Conservation (phyloP, 495 filamentous ascomycete genomes). For the Cercophora samala region DNA sequence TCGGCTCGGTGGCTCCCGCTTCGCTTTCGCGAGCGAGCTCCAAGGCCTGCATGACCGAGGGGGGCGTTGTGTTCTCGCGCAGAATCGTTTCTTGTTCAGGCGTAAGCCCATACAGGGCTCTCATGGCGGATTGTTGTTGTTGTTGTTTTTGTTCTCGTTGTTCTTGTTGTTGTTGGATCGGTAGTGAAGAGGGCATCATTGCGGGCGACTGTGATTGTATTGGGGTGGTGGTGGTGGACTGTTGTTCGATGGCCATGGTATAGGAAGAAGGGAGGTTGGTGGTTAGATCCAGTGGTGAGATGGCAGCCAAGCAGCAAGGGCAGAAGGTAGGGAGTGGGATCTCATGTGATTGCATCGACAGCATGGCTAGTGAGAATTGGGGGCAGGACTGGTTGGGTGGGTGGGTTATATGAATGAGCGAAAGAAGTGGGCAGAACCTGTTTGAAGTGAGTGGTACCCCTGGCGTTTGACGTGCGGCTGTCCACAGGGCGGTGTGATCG, state of each 20-base stretch:
- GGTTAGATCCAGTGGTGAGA: background rate
- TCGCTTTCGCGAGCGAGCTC: conserved; percentile 65
- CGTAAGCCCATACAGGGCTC: background rate
- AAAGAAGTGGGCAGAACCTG: background rate
- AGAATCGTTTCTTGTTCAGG: background rate
- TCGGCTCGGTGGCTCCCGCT: conserved; percentile 53
- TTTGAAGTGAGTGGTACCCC: background rate
- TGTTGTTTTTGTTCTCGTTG: no score
- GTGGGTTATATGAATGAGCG: background rate
- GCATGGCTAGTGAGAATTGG: background rate
- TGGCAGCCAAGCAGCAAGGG: background rate
- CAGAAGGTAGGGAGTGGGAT: background rate
- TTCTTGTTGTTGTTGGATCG: background rate
- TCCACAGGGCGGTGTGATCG: background rate
- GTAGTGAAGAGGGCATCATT: background rate
- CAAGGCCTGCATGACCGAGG: conserved; percentile 49
- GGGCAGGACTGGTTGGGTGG: background rate
- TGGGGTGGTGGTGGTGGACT: background rate
- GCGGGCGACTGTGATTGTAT: background rate
- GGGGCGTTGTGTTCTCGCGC: background rate
- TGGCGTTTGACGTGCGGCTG: background rate
- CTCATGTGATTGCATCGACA: background rate
- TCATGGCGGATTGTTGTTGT: background rate
- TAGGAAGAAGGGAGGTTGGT: background rate
- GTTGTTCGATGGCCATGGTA: background rate